These are phyloP conservation scores for Stentor coeruleus DNA, from an alignment of 73 alveolate genomes.

Conservation along the genomic window DNA sequence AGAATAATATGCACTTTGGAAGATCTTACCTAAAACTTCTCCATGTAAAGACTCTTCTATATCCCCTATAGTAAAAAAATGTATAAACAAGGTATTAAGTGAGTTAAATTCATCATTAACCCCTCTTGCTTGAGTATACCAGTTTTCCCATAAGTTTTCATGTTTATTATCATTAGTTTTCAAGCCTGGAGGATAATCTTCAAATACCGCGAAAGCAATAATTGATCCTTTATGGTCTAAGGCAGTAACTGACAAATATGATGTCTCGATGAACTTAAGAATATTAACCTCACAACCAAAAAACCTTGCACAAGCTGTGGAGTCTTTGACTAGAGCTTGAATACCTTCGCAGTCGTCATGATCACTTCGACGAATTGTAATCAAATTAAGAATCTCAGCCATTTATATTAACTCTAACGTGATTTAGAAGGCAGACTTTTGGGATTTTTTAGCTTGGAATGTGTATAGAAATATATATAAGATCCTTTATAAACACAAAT, in stretches of 20 bases:
- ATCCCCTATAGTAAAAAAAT: conserved; percentile 54
- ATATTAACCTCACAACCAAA: conserved; percentile 42
- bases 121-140: conserved; percentile 57
- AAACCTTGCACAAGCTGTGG: conserved; percentile 51
- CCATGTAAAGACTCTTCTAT: conserved; percentile 46
- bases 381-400: conserved; percentile 18
- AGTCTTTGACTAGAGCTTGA: conserved; percentile 29
- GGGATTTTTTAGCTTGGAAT: too few relatives aligned
- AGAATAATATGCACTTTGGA: conserved; percentile 80
- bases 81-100: conserved; percentile 72
- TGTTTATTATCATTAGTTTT: conserved; percentile 66
- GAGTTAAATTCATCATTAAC: conserved; percentile 56
- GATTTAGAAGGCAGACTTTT: too few relatives aligned
- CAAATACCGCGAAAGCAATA: conserved; percentile 86
- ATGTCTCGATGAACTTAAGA: conserved; percentile 72
- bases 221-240: conserved; percentile 65
- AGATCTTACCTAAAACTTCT: conserved; percentile 55
- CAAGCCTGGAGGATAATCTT: conserved; percentile 81
- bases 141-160: conserved; percentile 80
- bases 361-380: conserved; percentile 34
- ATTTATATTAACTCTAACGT: conserved; percentile 8
- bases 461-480: too few relatives aligned
- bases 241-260: conserved; percentile 75
- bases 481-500: too few relatives aligned
- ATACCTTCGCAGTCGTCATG: conserved; percentile 35